Base-by-base conservation (phyloP, 2,329 filamentous ascomycete genomes). In the Colletotrichum tabaci region DNA sequence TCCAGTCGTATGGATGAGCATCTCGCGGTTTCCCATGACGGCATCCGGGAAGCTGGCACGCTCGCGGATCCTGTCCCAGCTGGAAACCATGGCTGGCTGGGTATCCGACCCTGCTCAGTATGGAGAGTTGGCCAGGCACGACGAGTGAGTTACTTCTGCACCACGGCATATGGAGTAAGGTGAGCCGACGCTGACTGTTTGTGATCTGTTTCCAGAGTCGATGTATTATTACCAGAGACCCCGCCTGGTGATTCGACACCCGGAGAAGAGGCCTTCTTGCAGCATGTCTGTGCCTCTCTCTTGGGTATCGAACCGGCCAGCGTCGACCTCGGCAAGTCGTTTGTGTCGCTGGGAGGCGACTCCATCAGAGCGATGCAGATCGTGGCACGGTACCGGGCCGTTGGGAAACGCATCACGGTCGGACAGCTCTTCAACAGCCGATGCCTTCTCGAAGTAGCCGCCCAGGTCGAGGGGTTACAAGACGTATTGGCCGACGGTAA, bases 281-380 rank as follows among this genome's bases (percentile, higher is more conserved):
- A 61, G 23, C 38, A 44, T 6, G 57, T 44, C 21, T 61, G 57
- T 21, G 40, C 57, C 18, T 16, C 57, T 2, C 21, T 61, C 2
- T 26, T 61, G 44, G 58, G 44, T 9, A 42, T 61, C 0, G 58
- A 61, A 7, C 58, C 58, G 58, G 44, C 44, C 4, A 7, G 18
- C 5, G 52, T 68, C n/a, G 66, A 50, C 13, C 57, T 0, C 23
- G 50, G 55, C 50, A 40, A 62, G 6, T 52, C 46, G 7, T 62
- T 68, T 40, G 44, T 68, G 21, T 42, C 30, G 10, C 60, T 64
- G 18, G 61, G 61, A 21, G 61, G 61, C 26, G 61, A 64, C 7
- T 64, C 61, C 8, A 64, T 64, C 52, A 38, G n/a, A 26, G 61
- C 61, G n/a, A 64, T 64, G 49, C 49, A 64, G 26, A 35, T 64